phyloP scores from a whole-genome alignment of 116 monocot species.

The Iris pallida region DNA sequence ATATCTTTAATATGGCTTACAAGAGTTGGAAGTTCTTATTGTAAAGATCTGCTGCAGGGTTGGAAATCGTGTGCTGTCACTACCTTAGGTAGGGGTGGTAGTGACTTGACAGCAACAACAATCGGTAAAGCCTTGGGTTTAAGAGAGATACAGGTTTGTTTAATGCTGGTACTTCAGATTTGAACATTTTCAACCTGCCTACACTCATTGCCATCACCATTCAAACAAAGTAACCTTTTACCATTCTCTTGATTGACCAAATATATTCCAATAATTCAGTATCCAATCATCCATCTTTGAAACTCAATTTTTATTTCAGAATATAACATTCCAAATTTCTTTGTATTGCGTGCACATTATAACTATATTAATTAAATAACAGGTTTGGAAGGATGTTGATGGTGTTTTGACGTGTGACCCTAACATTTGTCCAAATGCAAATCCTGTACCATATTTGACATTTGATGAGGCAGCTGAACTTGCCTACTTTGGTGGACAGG shows the following conservation, averaged over 20 bases:
- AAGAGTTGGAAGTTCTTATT: slow-evolving; percentile 4
- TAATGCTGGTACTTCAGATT: neutral
- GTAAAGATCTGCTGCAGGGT: slow-evolving; percentile 41
- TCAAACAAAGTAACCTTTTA: too few species aligned
- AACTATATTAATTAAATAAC: neutral
- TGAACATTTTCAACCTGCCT: neutral
- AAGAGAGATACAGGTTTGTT: slow-evolving; percentile 78
- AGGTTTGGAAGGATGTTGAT: slow-evolving; percentile 99
- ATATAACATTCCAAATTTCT: too few species aligned
- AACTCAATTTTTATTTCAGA: too few species aligned
- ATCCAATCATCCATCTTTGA: too few species aligned
- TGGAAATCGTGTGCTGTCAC: slow-evolving; percentile 91
- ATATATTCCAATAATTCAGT: too few species aligned
- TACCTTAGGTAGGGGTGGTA: slow-evolving; percentile 91
- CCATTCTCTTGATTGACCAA: too few species aligned
- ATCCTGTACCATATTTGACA: slow-evolving; percentile 76
- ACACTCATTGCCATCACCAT: too few species aligned
- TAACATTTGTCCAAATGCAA: slow-evolving; percentile 76
- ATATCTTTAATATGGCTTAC: neutral
- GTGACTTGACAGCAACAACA: slow-evolving; percentile 94
- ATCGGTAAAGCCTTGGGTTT: slow-evolving; percentile 95
- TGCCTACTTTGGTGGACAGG: slow-evolving; percentile 99
- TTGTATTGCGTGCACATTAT: too few species aligned
- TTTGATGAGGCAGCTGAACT: slow-evolving; percentile 99
- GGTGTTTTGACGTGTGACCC: slow-evolving; percentile 99